Evolutionary conservation across 2,329 filamentous ascomycete species (phyloP).

Genomic region (Talaromyces amestolkiae): DNA sequence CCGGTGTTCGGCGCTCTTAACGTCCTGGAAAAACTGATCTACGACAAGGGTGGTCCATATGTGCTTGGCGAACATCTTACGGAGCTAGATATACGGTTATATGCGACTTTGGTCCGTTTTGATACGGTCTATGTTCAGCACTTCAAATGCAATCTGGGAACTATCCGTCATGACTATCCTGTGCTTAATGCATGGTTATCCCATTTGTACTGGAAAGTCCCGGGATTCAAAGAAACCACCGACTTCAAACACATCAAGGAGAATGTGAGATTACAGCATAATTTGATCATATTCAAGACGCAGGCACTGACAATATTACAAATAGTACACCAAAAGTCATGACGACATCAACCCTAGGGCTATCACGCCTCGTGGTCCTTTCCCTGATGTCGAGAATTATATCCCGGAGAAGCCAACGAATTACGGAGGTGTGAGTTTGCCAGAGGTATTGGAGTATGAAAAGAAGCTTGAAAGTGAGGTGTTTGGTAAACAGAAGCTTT

Average conservation of each 20-base stretch:
- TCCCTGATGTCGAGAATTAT: slow-evolving; percentile 55
- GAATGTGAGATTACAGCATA: slow-evolving; percentile 42
- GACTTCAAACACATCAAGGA: slow-evolving; percentile 69
- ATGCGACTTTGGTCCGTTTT: slow-evolving; percentile 59
- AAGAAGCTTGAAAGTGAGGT: not conserved
- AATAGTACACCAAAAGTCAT: slow-evolving; percentile 59
- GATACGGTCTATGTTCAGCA: slow-evolving; percentile 64
- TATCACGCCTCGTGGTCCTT: slow-evolving; percentile 63
- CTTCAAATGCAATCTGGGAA: slow-evolving; percentile 65
- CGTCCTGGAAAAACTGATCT: slow-evolving; percentile 53
- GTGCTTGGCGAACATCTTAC: slow-evolving; percentile 56
- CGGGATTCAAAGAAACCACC: slow-evolving; percentile 58
- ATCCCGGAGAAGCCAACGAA: slow-evolving; percentile 52
- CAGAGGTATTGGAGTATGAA: slow-evolving; percentile 37
- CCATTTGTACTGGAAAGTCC: slow-evolving; percentile 57
- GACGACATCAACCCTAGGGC: slow-evolving; percentile 58
- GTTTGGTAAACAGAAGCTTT: not conserved
- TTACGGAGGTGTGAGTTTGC: slow-evolving; percentile 42
- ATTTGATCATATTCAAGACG: not conserved
- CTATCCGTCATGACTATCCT: slow-evolving; percentile 60
- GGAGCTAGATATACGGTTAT: slow-evolving; percentile 59
- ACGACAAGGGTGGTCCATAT: slow-evolving; percentile 52
- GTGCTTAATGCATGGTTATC: slow-evolving; percentile 61
- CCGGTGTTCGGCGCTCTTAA: slow-evolving; percentile 61
- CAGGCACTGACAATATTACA: not conserved